Evolutionary conservation across 2,329 filamentous ascomycete genomes (phyloP).

Genomic region (Aspergillus versicolor): DNA sequence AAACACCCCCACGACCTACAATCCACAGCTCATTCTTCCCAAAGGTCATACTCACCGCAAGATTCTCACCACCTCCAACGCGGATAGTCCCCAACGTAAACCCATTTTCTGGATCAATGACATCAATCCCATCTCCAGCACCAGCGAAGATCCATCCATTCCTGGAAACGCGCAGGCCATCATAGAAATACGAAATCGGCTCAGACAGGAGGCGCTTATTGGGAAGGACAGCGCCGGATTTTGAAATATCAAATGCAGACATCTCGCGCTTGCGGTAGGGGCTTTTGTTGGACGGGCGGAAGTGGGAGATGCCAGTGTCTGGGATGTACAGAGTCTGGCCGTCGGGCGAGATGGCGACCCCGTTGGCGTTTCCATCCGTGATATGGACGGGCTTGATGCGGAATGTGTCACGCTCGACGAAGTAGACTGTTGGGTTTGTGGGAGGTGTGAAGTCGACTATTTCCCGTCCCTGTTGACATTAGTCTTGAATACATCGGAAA

Average conservation of each 20-base stretch:
- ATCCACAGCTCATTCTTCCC: conserved; percentile 15
- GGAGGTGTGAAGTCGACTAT: conserved; percentile 11
- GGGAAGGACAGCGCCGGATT: background rate
- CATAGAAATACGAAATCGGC: conserved; percentile 15
- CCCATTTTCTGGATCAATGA: conserved; percentile 12
- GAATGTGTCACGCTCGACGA: conserved; percentile 6
- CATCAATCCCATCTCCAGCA: conserved; percentile 14
- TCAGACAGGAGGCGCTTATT: conserved; percentile 10
- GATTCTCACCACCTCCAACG: conserved; percentile 13
- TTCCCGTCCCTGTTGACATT: conserved; percentile 4
- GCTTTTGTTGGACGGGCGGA: background rate
- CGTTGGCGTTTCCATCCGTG: conserved; percentile 20
- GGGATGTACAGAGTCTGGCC: conserved; percentile 25
- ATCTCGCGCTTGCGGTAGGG: conserved; percentile 10
- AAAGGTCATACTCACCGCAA: conserved; percentile 12
- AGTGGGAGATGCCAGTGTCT: conserved; percentile 22
- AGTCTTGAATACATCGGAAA: too few relatives aligned
- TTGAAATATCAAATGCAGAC: conserved; percentile 8
- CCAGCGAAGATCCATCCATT: conserved; percentile 14
- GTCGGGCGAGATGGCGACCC: conserved; percentile 24
- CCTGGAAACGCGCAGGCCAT: conserved; percentile 10
- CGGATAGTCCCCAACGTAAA: conserved; percentile 13
- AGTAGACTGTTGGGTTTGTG: conserved; percentile 14
- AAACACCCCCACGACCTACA: conserved; percentile 15
- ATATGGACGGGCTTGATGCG: conserved; percentile 7